phyloP scores from a whole-genome alignment of 1,139 yeast genomes.

The Nematodospora anomalae region DNA sequence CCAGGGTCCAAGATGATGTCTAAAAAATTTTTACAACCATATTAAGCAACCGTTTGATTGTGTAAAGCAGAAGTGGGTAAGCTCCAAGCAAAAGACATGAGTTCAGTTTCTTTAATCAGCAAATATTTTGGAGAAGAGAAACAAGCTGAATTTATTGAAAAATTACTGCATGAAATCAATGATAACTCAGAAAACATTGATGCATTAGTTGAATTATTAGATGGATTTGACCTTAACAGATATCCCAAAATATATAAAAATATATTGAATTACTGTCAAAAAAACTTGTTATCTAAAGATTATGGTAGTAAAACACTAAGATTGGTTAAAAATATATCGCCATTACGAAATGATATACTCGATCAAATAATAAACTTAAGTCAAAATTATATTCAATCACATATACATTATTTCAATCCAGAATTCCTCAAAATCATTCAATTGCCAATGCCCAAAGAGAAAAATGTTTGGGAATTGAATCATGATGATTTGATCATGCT shows the following conservation, averaged over 20 bases:
- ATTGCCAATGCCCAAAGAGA: slow-evolving; percentile 1
- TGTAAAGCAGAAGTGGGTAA: too few species aligned
- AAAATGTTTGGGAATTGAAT: slow-evolving; percentile 1
- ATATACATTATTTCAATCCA: slow-evolving; percentile 10
- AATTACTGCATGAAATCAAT: slow-evolving; percentile 20
- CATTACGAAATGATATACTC: slow-evolving; percentile 20
- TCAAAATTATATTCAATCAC: slow-evolving; percentile 9
- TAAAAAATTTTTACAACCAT: slow-evolving; percentile 4
- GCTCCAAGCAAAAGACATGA: slow-evolving; percentile 7
- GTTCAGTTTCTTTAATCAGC: slow-evolving; percentile 27
- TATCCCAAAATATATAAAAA: slow-evolving; percentile 20
- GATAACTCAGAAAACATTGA: slow-evolving; percentile 20
- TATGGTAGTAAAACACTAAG: slow-evolving; percentile 16
- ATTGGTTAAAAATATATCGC: slow-evolving; percentile 21
- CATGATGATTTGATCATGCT: slow-evolving; percentile 8
- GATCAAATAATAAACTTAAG: slow-evolving; percentile 13
- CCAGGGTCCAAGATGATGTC: neutral
- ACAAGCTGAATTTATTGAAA: slow-evolving; percentile 26
- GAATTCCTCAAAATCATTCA: slow-evolving; percentile 6
- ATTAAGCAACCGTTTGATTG: neutral
- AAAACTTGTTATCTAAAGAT: slow-evolving; percentile 10
- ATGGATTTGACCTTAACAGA: slow-evolving; percentile 24
- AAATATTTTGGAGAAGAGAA: slow-evolving; percentile 29
- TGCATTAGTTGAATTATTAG: slow-evolving; percentile 38
- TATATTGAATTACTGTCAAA: slow-evolving; percentile 22